Evolutionary conservation across 306 rosid species (phyloP), one percentile per base, ranked within the genome.

Genomic region (Prosopis cineraria): DNA sequence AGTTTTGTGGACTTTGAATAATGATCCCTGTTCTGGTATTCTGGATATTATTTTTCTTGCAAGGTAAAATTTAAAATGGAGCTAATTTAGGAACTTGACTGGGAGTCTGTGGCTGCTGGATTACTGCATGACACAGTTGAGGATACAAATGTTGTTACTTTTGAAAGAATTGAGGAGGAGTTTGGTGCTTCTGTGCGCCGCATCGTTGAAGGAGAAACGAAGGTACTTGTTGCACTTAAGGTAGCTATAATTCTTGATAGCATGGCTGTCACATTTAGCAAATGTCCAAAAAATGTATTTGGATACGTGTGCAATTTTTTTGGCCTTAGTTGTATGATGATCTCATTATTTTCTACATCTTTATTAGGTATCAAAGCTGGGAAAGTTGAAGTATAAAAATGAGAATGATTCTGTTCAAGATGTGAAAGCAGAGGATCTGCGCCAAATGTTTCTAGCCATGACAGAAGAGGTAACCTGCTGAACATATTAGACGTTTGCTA

Each of bases 121-220:
- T 90, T 96, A 80, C 91, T 96, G 59, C 98, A 96, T 73, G 99
- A 96, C 81, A 96, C 99, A 20, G 99, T 96, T 10, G 99, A 96
- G 84, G 99, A 96, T 77, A 93, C 99, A 52, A 85, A 93, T 81
- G 85, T 91, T 11, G 98, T 96, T 80, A 90, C 97, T 44, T 93
- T 96, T 66, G 94, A 96, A 77, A 91, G 88, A 78, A 90, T 96
- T 76, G 99, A 96, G 88, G 91, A 93, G 70, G 99, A 96, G 81
- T 96, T 96, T 81, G 98, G 99, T 27, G 85, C 90, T 47, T 84
- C 89, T 5, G 99, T 96, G 48, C 92, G 98, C 43, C 97, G 74
- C 83, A 96, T 96, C 84, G 99, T 96, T 58, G 99, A 96, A 91
- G 99, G 99, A 78, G 99, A 96, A 84, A 96, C 98, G 29, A 96